phyloP scores from a whole-genome alignment of 2,329 filamentous ascomycete genomes.

The Trichoderma lentiforme region DNA sequence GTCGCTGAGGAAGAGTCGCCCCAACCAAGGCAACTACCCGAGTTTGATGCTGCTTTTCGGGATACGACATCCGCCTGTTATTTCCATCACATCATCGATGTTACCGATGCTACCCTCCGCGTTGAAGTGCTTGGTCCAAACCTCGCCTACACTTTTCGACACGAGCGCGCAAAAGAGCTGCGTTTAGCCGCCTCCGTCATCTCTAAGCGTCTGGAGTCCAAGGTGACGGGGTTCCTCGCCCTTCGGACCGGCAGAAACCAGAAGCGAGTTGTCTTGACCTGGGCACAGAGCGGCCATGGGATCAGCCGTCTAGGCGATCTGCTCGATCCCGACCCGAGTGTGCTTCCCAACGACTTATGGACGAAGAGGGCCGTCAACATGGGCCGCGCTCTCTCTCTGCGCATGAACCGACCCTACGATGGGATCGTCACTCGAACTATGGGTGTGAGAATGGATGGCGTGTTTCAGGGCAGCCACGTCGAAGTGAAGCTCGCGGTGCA shows the following conservation, averaged over 20 bases:
- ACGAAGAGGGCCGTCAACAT: constrained; percentile 29
- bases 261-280: constrained; percentile 29
- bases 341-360: constrained; percentile 34
- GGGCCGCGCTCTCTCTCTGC: constrained; percentile 29
- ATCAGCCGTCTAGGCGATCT: constrained; percentile 29
- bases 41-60: constrained; percentile 26
- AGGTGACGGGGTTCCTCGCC: constrained; percentile 34
- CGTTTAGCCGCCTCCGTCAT: constrained; percentile 7
- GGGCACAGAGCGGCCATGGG: constrained; percentile 36
- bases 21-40: background rate
- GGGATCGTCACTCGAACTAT: background rate
- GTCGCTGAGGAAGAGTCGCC: background rate
- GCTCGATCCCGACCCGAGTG: constrained; percentile 24
- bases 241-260: constrained; percentile 20
- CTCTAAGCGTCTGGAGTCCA: constrained; percentile 23
- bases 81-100: constrained; percentile 33
- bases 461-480: constrained; percentile 36
- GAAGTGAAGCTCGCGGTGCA: constrained; percentile 41
- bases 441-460: constrained; percentile 21
- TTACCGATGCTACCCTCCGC: constrained; percentile 24
- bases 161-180: constrained; percentile 24
- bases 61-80: constrained; percentile 24
- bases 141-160: constrained; percentile 30
- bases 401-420: constrained; percentile 32
- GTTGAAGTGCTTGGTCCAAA: constrained; percentile 35